Conservation (phyloP, 2,329 filamentous ascomycete species). For the Paecilomyces sp. region DNA sequence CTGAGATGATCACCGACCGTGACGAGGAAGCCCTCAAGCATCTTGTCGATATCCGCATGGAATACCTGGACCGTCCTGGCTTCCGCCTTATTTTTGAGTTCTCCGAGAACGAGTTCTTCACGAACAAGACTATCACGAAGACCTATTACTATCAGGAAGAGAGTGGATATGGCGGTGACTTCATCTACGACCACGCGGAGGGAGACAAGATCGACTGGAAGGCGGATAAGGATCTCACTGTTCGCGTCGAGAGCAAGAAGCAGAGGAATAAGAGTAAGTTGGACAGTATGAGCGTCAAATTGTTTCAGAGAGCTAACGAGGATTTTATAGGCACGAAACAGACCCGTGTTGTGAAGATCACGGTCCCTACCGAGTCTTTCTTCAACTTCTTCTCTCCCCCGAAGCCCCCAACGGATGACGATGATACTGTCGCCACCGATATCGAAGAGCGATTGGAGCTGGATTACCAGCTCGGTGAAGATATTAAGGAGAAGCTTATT, state of each 20-base stretch:
- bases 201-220: conserved; percentile 99
- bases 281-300: background rate
- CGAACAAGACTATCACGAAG: conserved; percentile 94
- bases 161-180: conserved; percentile 96
- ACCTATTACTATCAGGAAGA: conserved; percentile 99
- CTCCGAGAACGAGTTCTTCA: conserved; percentile 89
- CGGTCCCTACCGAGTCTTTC: conserved; percentile 96
- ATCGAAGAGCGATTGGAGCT: conserved; percentile 97
- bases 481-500: conserved; percentile 99
- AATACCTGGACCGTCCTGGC: conserved; percentile 95
- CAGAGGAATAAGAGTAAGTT: conserved; percentile 96
- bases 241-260: conserved; percentile 97
- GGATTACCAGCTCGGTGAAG: conserved; percentile 97
- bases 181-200: conserved; percentile 98
- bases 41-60: conserved; percentile 92
- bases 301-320: background rate
- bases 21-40: conserved; percentile 90
- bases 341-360: conserved; percentile 98
- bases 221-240: conserved; percentile 82
- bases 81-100: conserved; percentile 99
- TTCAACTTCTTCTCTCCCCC: conserved; percentile 99
- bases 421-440: conserved; percentile 67
- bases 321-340: conserved; percentile 80
- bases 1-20: conserved; percentile 97
- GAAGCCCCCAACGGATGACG: conserved; percentile 68